A percentile compares a stretch with the other conserved stretches of the same genome.
Conservation (phyloP, 495 filamentous ascomycete genomes). For the Apiosordaria backusii region DNA sequence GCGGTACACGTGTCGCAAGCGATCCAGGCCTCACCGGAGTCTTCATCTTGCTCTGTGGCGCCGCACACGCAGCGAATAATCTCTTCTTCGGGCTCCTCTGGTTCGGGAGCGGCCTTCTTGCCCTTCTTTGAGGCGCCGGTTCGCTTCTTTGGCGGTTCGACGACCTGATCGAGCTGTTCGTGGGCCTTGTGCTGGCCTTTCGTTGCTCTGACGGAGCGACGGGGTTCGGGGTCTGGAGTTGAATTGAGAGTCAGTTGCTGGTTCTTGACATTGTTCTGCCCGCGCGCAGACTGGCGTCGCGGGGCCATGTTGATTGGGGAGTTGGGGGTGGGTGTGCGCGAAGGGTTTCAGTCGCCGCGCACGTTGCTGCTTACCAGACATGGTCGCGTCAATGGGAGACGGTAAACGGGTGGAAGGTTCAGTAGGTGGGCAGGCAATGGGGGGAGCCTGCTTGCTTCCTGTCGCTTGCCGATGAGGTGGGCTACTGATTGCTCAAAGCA, state of each 20-base stretch:
- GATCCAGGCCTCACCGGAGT: slow-evolving; percentile 80
- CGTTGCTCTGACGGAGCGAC: slow-evolving; percentile 89
- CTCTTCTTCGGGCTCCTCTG: slow-evolving; percentile 59
- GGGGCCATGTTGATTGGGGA: slow-evolving; percentile 2
- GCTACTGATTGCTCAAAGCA: slow-evolving; percentile 34
- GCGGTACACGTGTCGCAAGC: slow-evolving; percentile 85
- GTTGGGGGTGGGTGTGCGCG: slow-evolving; percentile 10
- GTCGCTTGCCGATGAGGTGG: slow-evolving; percentile 1
- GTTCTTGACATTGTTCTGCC: background rate
- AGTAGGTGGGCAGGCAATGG: slow-evolving; percentile 1
- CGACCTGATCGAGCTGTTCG: slow-evolving; percentile 62
- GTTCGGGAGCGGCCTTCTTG: slow-evolving; percentile 51
- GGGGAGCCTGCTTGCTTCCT: slow-evolving; percentile 8
- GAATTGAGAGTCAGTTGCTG: slow-evolving; percentile 23
- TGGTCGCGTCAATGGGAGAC: slow-evolving; percentile 22
- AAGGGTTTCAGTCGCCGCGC: slow-evolving; percentile 4
- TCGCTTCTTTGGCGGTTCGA: slow-evolving; percentile 61
- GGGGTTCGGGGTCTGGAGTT: slow-evolving; percentile 64
- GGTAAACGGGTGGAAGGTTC: slow-evolving; percentile 11
- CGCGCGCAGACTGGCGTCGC: slow-evolving; percentile 10
- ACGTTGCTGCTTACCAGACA: slow-evolving; percentile 37
- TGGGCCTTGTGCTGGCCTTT: slow-evolving; percentile 93
- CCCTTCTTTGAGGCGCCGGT: slow-evolving; percentile 46
- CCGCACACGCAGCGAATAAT: slow-evolving; percentile 94
- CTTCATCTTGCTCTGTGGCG: slow-evolving; percentile 76